A percentile compares a stretch with the other conserved stretches of the same genome.
Conservation (phyloP, 2,329 filamentous ascomycete genomes). For the Colletotrichum musae region DNA sequence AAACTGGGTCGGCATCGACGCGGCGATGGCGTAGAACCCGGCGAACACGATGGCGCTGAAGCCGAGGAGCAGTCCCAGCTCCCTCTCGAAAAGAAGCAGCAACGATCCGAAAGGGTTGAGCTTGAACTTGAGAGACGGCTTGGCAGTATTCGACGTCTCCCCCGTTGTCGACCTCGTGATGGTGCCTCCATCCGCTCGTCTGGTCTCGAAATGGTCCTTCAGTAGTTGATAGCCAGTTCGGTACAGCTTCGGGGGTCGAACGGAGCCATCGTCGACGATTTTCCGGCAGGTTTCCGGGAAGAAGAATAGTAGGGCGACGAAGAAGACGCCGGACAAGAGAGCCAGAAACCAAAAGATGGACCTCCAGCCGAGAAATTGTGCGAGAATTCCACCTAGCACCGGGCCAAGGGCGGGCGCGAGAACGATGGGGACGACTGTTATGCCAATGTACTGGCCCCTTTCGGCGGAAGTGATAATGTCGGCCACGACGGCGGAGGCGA, state of each 20-base stretch:
- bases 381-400: slow-evolving; percentile 57
- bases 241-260: slow-evolving; percentile 56
- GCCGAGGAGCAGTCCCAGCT: slow-evolving; percentile 60
- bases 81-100: slow-evolving; percentile 57
- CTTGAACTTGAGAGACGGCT: slow-evolving; percentile 52
- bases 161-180: slow-evolving; percentile 24
- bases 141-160: slow-evolving; percentile 39
- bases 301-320: slow-evolving; percentile 54
- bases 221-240: slow-evolving; percentile 50
- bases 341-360: slow-evolving; percentile 60
- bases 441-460: slow-evolving; percentile 56
- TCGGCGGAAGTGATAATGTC: slow-evolving; percentile 72
- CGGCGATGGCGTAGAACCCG: slow-evolving; percentile 64
- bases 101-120: slow-evolving; percentile 59
- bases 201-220: slow-evolving; percentile 31
- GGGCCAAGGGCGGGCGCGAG: slow-evolving; percentile 61
- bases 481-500: slow-evolving; percentile 75
- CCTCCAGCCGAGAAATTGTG: slow-evolving; percentile 55
- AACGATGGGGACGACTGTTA: slow-evolving; percentile 59
- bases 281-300: slow-evolving; percentile 62
- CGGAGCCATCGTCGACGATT: slow-evolving; percentile 68
- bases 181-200: slow-evolving; percentile 30
- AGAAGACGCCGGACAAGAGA: slow-evolving; percentile 49
- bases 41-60: slow-evolving; percentile 62
- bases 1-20: slow-evolving; percentile 61